These are phyloP conservation scores for Kwoniella heveanensis DNA, from an alignment of 768 basidiomycete genomes.

Conservation along the genomic window DNA sequence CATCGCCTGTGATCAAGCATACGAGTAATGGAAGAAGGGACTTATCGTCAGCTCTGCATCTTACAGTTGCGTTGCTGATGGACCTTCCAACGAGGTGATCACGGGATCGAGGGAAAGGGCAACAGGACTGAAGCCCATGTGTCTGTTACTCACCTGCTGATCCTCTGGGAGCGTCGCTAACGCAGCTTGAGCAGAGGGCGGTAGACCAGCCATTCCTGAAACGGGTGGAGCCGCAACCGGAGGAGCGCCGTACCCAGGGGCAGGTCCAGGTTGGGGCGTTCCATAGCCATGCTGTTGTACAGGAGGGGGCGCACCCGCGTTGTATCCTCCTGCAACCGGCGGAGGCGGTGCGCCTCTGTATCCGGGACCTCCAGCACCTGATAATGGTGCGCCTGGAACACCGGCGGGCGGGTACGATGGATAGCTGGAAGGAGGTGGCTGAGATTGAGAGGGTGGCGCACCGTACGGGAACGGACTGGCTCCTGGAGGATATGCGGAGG, in stretches of 20 bases:
- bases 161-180: slow-evolving; percentile 49
- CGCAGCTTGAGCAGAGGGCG: slow-evolving; percentile 35
- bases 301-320: slow-evolving; percentile 30
- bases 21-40: slow-evolving; percentile 25
- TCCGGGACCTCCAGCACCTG: slow-evolving; percentile 49
- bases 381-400: slow-evolving; percentile 44
- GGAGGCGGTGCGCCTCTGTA: slow-evolving; percentile 37
- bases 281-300: slow-evolving; percentile 44
- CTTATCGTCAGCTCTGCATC: slow-evolving; percentile 39
- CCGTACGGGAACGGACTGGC: not conserved
- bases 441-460: slow-evolving; percentile 19
- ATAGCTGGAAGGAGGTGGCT: slow-evolving; percentile 38
- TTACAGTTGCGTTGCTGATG: no score
- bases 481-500: not conserved
- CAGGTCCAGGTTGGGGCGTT: slow-evolving; percentile 30
- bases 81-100: no score
- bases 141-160: slow-evolving; percentile 48
- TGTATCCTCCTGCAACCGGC: slow-evolving; percentile 22
- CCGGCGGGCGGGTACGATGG: slow-evolving; percentile 21
- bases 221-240: slow-evolving; percentile 5
- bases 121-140: no score
- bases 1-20: slow-evolving; percentile 58
- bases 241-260: slow-evolving; percentile 24
- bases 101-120: no score
- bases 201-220: slow-evolving; percentile 24